Conservation (phyloP, 805 yeast genomes). For the Monosporozyma servazzii region DNA sequence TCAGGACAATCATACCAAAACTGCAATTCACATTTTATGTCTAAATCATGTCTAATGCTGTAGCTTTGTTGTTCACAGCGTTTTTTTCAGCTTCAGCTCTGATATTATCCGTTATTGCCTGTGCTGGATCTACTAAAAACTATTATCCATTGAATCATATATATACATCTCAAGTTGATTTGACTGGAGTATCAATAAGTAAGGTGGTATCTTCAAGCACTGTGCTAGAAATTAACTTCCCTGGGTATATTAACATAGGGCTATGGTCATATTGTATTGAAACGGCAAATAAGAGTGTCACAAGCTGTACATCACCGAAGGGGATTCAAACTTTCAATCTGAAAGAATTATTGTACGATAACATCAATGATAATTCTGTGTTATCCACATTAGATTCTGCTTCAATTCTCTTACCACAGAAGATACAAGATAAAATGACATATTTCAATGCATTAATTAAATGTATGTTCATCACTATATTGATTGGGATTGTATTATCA, state of each 20-base stretch:
- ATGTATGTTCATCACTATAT: constrained; percentile 50
- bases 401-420: constrained; percentile 43
- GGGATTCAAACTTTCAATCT: constrained; percentile 26
- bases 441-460: constrained; percentile 41
- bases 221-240: constrained; percentile 29
- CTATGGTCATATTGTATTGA: constrained; percentile 60
- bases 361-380: constrained; percentile 23
- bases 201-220: constrained; percentile 7
- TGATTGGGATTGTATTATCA: constrained; percentile 40
- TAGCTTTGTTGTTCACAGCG: constrained; percentile 16
- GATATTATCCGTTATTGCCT: constrained; percentile 40
- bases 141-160: constrained; percentile 36
- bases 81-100: constrained; percentile 36
- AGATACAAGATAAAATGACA: constrained; percentile 38
- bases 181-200: constrained; percentile 26
- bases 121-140: constrained; percentile 42
- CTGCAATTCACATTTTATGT: background rate
- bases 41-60: constrained; percentile 14
- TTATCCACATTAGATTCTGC: constrained; percentile 13
- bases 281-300: constrained; percentile 11
- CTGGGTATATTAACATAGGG: constrained; percentile 43
- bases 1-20: background rate
- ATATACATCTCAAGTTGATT: constrained; percentile 41
- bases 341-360: constrained; percentile 17
- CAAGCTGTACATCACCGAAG: constrained; percentile 22